Percentiles rank a stretch among this genome's conserved stretches.
These are phyloP conservation scores for Lasiodiplodia citricola DNA, from an alignment of 2,329 filamentous ascomycete species.

Conservation along the genomic window DNA sequence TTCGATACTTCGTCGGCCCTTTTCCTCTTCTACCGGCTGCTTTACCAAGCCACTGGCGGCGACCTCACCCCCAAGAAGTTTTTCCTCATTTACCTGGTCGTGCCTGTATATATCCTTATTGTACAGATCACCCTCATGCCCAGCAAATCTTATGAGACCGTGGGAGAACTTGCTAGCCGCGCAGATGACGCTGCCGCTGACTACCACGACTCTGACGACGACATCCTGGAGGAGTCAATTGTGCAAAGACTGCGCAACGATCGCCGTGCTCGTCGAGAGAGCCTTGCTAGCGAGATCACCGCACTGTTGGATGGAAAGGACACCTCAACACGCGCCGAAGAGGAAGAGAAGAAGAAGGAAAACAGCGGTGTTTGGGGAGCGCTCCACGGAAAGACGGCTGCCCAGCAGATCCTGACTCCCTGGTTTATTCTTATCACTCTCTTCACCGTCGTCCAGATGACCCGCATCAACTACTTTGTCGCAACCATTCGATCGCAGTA, in stretches of 20 bases:
- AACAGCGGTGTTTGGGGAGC: slow-evolving; percentile 84
- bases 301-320: slow-evolving; percentile 71
- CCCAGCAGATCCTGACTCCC: slow-evolving; percentile 74
- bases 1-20: slow-evolving; percentile 58
- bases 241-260: slow-evolving; percentile 57
- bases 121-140: slow-evolving; percentile 56
- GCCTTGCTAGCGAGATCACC: slow-evolving; percentile 72
- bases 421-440: slow-evolving; percentile 87
- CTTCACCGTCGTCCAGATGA: slow-evolving; percentile 71
- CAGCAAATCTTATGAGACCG: slow-evolving; percentile 55
- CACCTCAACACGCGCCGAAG: slow-evolving; percentile 66
- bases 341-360: slow-evolving; percentile 71
- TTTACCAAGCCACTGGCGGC: slow-evolving; percentile 51
- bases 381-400: slow-evolving; percentile 73
- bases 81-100: slow-evolving; percentile 56
- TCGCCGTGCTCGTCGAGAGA: slow-evolving; percentile 65
- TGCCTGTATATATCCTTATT: slow-evolving; percentile 51
- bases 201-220: slow-evolving; percentile 61
- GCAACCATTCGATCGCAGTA: slow-evolving; percentile 86
- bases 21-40: slow-evolving; percentile 54
- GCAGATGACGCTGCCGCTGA: slow-evolving; percentile 53
- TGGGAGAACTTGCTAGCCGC: slow-evolving; percentile 79
- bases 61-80: slow-evolving; percentile 54
- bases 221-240: slow-evolving; percentile 55
- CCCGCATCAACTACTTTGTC: slow-evolving; percentile 90